Evolutionary conservation across 2,329 filamentous ascomycete genomes (phyloP), one percentile per base, ranked within the genome.

Genomic region (Scytalidium lignicola): DNA sequence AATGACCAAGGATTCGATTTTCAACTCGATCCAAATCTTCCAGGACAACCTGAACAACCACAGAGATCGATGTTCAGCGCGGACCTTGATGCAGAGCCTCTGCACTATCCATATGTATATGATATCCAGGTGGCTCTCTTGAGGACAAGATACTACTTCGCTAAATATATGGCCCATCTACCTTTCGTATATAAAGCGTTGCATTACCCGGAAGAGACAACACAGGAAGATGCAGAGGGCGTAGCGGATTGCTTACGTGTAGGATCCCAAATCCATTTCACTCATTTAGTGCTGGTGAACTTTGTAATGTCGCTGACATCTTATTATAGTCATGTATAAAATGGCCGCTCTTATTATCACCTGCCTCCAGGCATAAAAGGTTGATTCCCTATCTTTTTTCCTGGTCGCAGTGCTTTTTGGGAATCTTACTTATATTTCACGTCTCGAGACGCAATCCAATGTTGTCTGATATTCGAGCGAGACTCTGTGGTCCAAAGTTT

Each of bases 371-470:
- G 47, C 75, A 75, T 60, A 85, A 84, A 63, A 68, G 80, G 29
- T 68, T 84, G 4, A 66, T 84, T 1, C 80, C 80, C 1, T 75
- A 76, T 49, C 58, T 79, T 1, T 83, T 82, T 58, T 78, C 80
- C 47, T 84, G 80, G 75, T 79, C 78, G 8, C 79, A 83, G 55
- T 82, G 81, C 51, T 70, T 84, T 40, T 69, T 84, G 41, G 76
- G 76, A 3, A 75, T 82, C 20, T 65, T 85, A 20, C 57, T 84
- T 42, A 67, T 84, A 17, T 59, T 84, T 29, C 74, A 79, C 41
- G 67, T 83, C 54, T 76, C 75, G 12, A 69, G 68, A 17, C 74
- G 76, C 49, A 74, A 78, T 41, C 70, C 71, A 1, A 72, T 77
- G 49, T 59, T 85, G 37, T 58, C 65, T 20, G 65, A 70, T 19